These are phyloP conservation scores for Paramyrothecium roridum DNA, from an alignment of 2,329 filamentous ascomycete genomes.

Conservation along the genomic window DNA sequence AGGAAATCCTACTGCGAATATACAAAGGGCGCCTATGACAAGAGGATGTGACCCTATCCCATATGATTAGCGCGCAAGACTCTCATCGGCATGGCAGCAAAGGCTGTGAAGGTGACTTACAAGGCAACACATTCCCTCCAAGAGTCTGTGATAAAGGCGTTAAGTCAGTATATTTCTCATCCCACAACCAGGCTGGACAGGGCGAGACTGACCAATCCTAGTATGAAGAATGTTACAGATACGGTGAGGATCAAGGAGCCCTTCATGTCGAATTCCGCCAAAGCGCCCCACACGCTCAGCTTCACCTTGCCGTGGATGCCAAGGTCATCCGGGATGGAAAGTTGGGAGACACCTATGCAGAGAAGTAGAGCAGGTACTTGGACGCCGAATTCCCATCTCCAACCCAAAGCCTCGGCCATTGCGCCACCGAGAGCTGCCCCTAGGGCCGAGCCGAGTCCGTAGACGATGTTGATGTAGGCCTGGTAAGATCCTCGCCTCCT, in stretches of 20 bases:
- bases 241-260: constrained; percentile 52
- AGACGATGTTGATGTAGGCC: constrained; percentile 65
- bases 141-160: constrained; percentile 42
- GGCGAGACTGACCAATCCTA: constrained; percentile 47
- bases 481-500: constrained; percentile 66
- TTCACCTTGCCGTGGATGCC: constrained; percentile 43
- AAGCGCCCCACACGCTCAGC: constrained; percentile 38
- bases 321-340: constrained; percentile 50
- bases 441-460: constrained; percentile 53
- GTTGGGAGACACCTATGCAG: constrained; percentile 39
- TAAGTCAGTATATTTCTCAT: background rate
- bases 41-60: constrained; percentile 57
- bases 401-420: constrained; percentile 68
- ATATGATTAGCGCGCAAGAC: too few species aligned
- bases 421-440: constrained; percentile 69
- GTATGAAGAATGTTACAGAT: constrained; percentile 54
- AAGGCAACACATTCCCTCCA: constrained; percentile 62
- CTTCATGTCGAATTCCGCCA: constrained; percentile 53
- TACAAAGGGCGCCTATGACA: constrained; percentile 46
- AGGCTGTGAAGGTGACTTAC: constrained; percentile 29
- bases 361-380: constrained; percentile 52
- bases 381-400: constrained; percentile 69
- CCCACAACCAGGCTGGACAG: background rate
- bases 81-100: too few species aligned
- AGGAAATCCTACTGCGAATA: constrained; percentile 46